Evolutionary conservation across 2,329 filamentous ascomycete species (phyloP).

Genomic region (Tolypocladium tundrense): DNA sequence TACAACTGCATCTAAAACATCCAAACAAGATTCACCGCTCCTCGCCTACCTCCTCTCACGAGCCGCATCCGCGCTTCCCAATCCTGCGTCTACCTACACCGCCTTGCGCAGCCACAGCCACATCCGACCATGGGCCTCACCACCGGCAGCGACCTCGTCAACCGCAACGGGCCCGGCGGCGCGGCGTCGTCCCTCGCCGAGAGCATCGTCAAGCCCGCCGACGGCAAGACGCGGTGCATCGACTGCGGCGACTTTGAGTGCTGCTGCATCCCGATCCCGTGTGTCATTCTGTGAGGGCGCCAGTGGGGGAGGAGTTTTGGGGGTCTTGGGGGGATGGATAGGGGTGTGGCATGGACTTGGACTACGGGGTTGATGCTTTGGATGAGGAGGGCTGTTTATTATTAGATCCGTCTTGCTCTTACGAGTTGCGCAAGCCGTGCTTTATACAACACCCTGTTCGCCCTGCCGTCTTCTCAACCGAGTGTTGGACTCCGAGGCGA

Average conservation of each 20-base stretch:
- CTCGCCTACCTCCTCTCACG: background rate
- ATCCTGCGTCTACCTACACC: background rate
- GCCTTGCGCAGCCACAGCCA: background rate
- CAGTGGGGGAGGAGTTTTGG: background rate
- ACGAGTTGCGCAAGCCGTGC: background rate
- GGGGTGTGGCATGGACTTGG: background rate
- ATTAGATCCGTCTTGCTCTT: too few relatives aligned
- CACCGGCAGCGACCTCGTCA: slow-evolving; percentile 10
- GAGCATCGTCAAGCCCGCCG: slow-evolving; percentile 39
- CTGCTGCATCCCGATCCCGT: slow-evolving; percentile 44
- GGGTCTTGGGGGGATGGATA: background rate
- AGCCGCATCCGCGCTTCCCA: background rate
- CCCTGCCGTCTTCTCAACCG: background rate
- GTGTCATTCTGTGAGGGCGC: slow-evolving; percentile 33
- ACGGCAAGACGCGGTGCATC: slow-evolving; percentile 36
- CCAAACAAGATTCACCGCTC: background rate
- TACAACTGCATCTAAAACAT: background rate
- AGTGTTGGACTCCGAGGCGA: background rate
- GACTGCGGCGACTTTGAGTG: slow-evolving; percentile 41
- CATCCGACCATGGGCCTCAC: slow-evolving; percentile 11
- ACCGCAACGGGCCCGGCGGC: slow-evolving; percentile 35
- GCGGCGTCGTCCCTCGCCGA: slow-evolving; percentile 37
- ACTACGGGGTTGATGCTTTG: background rate
- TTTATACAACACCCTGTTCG: background rate
- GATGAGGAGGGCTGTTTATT: background rate